Base-by-base conservation (phyloP, 208 protist genomes). In the Herpetomonas samuelpessoai region DNA sequence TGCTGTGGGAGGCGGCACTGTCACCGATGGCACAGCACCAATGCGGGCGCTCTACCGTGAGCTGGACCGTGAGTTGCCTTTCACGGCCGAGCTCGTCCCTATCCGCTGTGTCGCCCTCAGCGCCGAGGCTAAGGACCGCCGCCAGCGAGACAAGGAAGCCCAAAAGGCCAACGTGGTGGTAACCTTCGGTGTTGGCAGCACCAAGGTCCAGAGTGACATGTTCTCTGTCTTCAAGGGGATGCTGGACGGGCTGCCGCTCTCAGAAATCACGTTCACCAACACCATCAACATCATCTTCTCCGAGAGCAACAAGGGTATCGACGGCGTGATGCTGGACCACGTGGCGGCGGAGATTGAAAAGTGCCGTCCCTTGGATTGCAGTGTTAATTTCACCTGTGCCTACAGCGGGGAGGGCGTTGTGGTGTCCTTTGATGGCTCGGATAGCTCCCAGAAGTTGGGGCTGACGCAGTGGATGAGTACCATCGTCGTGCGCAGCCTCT, bases 161-260 rank as follows among this genome's bases (percentile, higher is more conserved):
- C 82, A 88, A 60, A 84, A 92, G 71, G 76, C 87, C 18, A 77
- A 69, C 46, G 76, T 74, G 16, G 22, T 62, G 38, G 55, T 88
- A 35, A 71, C 71, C 1, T 93, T 90, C 50, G 85, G 75, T 16
- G 74, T 95, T 19, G 86, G 81, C 38, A 95, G 82, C 49, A 69
- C 75, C 30, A 86, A 91, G 62, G 77, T 95, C 26, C 83, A 91
- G 61, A 79, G 79, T 26, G 89, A 95, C 68, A 95, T 95, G 89
- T 92, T 93, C 57, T 55, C 76, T n/a, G 52, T 93, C 46, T 91
- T 95, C 53, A 84, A 82, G 25, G 58, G 65, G n/a, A 75, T 95
- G 26, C 48, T 90, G 24, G 68, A 75, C 2, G 71, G 69, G 49
- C 39, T 83, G 6, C 74, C 81, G 0, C 56, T 95, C 18, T 66